Evolutionary conservation across 2,329 filamentous ascomycete species (phyloP), one percentile per base, ranked within the genome.

Genomic region (Colletotrichum sp.): DNA sequence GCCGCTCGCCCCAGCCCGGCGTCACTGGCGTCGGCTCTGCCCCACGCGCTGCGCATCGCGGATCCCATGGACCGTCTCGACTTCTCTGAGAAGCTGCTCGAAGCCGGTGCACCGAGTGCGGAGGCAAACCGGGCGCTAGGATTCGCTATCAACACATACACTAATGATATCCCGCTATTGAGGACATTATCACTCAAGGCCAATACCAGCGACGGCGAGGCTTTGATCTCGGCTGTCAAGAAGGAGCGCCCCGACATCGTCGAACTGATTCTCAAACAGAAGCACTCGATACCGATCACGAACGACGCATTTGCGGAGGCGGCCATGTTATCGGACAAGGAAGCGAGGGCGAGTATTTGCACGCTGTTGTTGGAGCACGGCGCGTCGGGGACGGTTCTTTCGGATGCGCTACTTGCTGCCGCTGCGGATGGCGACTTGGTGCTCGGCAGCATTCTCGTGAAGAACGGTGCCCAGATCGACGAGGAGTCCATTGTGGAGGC

Each of bases 401-500:
- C 89, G 0, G 86, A 88, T 22, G 89, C 89, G 1, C 81, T 92
- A 1, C 82, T 91, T 1, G 82, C 86, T 2, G 90, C 90, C 1
- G 89, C 90, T 1, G 84, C 88, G 0, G 89, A 91, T 22, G 89
- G 89, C 2, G 90, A 92, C 76, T 75, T 91, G 11, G 82, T 85
- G 9, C 86, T 92, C 2, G 89, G 89, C 19, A 86, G 86, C 34
- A 81, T 90, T 3, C 84, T 92, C 9, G 86, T 92, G 67, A 82
- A 86, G 11, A 85, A 90, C 63, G 90, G 90, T 1, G 90, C 89
- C 1, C 89, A 84, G 61, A 85, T 89, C 4, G 87, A 88, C 30
- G 90, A 90, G 7, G 88, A 90, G 71, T 89, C 89, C 4, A 85
- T 92, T 11, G 84, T 92, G 2, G 88, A 90, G 77, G 90, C 90